phyloP scores from a whole-genome alignment of 2,329 filamentous ascomycete genomes.

The Aspergillus pseudotamarii region DNA sequence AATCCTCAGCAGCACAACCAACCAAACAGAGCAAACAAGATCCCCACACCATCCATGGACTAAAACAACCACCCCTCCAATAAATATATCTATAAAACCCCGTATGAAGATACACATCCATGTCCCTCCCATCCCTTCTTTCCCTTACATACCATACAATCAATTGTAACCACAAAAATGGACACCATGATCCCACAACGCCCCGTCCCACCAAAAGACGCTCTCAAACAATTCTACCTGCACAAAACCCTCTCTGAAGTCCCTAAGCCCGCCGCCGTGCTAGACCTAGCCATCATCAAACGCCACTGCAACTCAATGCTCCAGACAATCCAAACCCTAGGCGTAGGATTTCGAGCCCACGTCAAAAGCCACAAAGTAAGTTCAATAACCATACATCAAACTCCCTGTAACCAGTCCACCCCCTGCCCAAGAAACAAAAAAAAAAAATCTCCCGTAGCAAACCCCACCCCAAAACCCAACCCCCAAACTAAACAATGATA shows the following conservation, averaged over 20 bases:
- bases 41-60: background rate
- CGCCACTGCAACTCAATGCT: conserved; percentile 75
- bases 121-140: background rate
- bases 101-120: background rate
- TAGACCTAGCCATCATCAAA: conserved; percentile 68
- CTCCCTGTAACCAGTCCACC: background rate
- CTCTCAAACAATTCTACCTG: conserved; percentile 48
- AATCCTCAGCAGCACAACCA: no score
- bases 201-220: conserved; percentile 15
- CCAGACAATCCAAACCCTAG: conserved; percentile 59
- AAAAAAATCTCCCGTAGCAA: background rate
- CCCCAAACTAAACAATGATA: no score
- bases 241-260: conserved; percentile 64
- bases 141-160: background rate
- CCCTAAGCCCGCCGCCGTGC: conserved; percentile 66
- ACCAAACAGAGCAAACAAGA: background rate
- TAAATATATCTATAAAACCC: no score
- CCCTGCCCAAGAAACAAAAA: background rate
- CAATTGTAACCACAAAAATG: background rate
- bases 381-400: background rate
- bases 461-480: background rate
- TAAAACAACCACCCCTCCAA: no score
- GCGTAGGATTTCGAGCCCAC: conserved; percentile 72
- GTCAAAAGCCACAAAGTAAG: conserved; percentile 81
- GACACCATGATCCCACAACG: background rate